A percentile compares a stretch with the other conserved stretches of the same genome.
Conservation (phyloP, 306 rosid species). For the Begonia peltatifolia region DNA sequence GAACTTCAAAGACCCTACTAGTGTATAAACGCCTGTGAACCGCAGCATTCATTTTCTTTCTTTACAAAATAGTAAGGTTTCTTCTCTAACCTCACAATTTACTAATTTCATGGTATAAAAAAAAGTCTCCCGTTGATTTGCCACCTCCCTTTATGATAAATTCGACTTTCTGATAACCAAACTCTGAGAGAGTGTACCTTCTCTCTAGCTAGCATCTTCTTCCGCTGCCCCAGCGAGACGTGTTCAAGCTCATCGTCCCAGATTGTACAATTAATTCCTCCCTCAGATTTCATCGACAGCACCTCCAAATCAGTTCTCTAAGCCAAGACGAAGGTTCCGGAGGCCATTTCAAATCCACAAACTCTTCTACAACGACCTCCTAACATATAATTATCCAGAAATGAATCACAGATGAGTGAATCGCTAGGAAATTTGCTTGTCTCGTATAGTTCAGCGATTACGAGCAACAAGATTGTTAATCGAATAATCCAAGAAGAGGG, state of each 20-base stretch:
- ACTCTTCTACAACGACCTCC: too few relatives aligned
- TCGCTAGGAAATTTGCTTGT: too few relatives aligned
- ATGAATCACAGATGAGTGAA: too few relatives aligned
- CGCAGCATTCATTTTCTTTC: slow-evolving; percentile 1
- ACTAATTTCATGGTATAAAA: background rate
- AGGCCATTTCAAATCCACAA: too few relatives aligned
- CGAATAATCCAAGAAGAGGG: too few relatives aligned
- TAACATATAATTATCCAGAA: too few relatives aligned
- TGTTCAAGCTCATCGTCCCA: slow-evolving; percentile 7
- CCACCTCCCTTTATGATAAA: background rate
- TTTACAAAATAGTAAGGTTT: background rate
- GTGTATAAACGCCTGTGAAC: background rate
- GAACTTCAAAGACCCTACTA: background rate
- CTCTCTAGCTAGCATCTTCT: background rate
- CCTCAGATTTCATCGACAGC: background rate
- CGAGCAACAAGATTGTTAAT: too few relatives aligned
- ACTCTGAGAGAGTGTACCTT: background rate
- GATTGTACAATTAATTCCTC: background rate
- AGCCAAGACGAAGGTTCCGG: too few relatives aligned
- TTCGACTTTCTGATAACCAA: background rate
- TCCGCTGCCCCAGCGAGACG: slow-evolving; percentile 2
- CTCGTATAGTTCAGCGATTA: too few relatives aligned
- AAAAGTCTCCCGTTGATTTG: slow-evolving; percentile 1
- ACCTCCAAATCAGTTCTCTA: background rate
- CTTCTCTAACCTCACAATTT: background rate